Conservation (phyloP, 164 flowering plant genomes). For the Liquidambar formosana region DNA sequence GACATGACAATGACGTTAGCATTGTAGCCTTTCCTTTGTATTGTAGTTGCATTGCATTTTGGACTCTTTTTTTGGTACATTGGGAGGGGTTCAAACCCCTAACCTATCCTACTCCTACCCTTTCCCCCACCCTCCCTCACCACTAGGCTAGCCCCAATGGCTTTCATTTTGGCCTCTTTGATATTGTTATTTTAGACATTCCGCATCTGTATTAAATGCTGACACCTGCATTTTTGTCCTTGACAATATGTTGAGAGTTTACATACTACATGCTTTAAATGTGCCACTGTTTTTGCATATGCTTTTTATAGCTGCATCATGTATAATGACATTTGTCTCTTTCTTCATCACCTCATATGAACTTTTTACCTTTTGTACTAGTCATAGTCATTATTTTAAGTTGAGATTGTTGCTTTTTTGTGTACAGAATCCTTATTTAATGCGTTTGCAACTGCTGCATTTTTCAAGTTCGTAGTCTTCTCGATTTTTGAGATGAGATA, state of each 20-base stretch:
- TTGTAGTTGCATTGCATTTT: neutral
- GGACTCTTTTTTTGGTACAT: too few species aligned
- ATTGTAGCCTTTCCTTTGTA: neutral
- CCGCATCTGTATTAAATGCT: neutral
- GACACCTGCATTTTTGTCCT: neutral
- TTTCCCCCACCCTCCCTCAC: too few species aligned
- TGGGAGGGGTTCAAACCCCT: too few species aligned
- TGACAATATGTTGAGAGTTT: neutral
- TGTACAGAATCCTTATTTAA: constrained; percentile 88
- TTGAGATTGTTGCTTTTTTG: constrained; percentile 17
- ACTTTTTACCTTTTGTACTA: neutral
- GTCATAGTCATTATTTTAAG: neutral
- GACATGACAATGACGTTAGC: neutral
- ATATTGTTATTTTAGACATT: neutral
- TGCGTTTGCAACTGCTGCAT: constrained; percentile 98
- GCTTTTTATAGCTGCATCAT: neutral
- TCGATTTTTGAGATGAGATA: constrained; percentile 99
- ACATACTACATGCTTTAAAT: neutral
- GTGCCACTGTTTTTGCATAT: neutral
- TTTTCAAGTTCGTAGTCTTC: constrained; percentile 98
- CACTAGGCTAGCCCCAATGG: too few species aligned
- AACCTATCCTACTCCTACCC: too few species aligned
- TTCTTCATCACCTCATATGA: neutral
- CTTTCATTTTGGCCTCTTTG: neutral
- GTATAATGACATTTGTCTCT: neutral